These are phyloP conservation scores for Plectranthus barbatus DNA, from an alignment of 257 asterid genomes.

Conservation along the genomic window DNA sequence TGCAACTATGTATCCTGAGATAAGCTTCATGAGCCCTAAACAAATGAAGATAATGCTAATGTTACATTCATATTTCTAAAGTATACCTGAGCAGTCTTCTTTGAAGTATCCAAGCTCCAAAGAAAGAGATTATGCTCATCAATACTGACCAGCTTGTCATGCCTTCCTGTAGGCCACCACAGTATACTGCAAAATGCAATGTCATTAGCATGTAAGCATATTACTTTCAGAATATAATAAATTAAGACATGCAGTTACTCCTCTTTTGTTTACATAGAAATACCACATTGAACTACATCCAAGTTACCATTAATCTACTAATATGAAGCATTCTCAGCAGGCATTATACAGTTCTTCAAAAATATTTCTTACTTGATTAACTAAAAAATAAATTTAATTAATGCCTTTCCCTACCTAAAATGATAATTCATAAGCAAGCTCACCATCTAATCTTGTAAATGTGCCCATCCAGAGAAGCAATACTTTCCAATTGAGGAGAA, in stretches of 20 bases:
- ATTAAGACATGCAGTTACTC: not conserved
- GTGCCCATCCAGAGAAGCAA: conserved; percentile 85
- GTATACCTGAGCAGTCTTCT: conserved; percentile 88
- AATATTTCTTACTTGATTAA: not conserved
- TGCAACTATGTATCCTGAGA: not conserved
- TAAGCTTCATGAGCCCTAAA: not conserved
- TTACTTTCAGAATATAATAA: no score
- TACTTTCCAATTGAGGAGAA: conserved; percentile 81
- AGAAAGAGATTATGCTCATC: conserved; percentile 82
- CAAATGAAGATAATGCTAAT: not conserved
- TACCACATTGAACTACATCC: not conserved
- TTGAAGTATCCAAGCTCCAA: conserved; percentile 83
- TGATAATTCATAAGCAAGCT: conserved; percentile 1
- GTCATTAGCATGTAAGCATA: conserved; percentile 16
- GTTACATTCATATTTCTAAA: conserved; percentile 5
- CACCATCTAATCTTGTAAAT: conserved; percentile 74
- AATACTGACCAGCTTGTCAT: conserved; percentile 81
- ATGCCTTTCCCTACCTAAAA: conserved; percentile 6
- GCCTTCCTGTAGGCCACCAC: conserved; percentile 99
- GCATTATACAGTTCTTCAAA: not conserved
- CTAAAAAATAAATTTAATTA: not conserved
- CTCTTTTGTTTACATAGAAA: not conserved
- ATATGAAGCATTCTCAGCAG: not conserved
- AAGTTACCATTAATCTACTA: not conserved
- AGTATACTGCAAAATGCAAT: conserved; percentile 50